Evolutionary conservation across 2,329 filamentous ascomycete species (phyloP).

Genomic region (Aspergillus aculeatus): DNA sequence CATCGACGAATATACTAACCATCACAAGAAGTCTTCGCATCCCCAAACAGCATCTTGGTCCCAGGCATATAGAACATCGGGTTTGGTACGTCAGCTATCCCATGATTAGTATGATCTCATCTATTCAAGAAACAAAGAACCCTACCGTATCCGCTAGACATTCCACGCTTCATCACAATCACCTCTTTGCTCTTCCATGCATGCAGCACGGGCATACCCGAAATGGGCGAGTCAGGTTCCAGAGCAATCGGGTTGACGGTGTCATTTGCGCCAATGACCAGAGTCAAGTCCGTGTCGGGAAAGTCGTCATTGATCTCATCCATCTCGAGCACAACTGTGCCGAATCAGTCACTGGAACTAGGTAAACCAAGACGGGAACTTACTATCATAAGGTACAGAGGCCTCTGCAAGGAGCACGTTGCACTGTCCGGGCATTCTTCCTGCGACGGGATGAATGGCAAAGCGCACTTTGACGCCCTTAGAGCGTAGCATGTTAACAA

Average conservation of each 20-base stretch:
- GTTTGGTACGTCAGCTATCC: constrained; percentile 77
- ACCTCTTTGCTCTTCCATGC: constrained; percentile 94
- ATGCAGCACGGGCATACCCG: constrained; percentile 88
- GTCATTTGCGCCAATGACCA: constrained; percentile 90
- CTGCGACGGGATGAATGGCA: constrained; percentile 85
- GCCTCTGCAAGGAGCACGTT: constrained; percentile 89
- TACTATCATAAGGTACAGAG: constrained; percentile 78
- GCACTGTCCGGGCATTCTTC: constrained; percentile 90
- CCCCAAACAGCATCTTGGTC: constrained; percentile 88
- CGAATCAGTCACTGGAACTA: constrained; percentile 16
- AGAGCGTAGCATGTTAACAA: constrained; percentile 69
- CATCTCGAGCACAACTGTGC: constrained; percentile 77
- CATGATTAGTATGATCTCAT: constrained; percentile 10
- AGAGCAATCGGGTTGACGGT: constrained; percentile 89
- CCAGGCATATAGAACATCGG: constrained; percentile 92
- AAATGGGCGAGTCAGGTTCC: constrained; percentile 78
- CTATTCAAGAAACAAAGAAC: constrained; percentile 10
- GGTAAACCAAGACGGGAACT: constrained; percentile 14
- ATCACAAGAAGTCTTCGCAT: constrained; percentile 81
- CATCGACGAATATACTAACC: constrained; percentile 49
- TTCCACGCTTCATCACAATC: constrained; percentile 87
- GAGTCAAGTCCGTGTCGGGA: constrained; percentile 75
- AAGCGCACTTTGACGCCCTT: constrained; percentile 81
- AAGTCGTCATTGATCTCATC: constrained; percentile 96
- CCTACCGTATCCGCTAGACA: constrained; percentile 82